Percentiles rank a stretch among this genome's conserved stretches.
phyloP scores from a whole-genome alignment of 179 eudicot species.

The Carnegiea gigantea region DNA sequence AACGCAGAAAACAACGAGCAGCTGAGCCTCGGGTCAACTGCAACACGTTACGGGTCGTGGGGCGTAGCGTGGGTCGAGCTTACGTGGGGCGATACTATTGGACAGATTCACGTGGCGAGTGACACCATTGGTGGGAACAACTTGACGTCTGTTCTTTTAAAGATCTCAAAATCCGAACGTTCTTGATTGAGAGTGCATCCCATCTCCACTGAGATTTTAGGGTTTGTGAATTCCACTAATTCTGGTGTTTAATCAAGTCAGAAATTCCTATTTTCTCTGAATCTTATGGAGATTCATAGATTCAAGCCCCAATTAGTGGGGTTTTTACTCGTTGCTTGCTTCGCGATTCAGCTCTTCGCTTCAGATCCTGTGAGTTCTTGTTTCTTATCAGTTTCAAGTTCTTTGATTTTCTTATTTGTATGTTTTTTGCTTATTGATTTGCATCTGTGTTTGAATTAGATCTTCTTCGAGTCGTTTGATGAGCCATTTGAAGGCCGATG shows the following conservation, averaged over 20 bases:
- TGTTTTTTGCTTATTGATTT: slow-evolving; percentile 5
- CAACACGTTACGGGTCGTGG: slow-evolving; percentile 6
- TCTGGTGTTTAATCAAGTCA: not conserved
- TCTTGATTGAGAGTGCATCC: not conserved
- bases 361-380: slow-evolving; percentile 33
- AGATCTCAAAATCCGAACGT: slow-evolving; percentile 20
- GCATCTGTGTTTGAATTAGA: slow-evolving; percentile 34
- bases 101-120: slow-evolving; percentile 31
- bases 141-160: slow-evolving; percentile 18
- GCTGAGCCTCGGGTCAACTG: slow-evolving; percentile 9
- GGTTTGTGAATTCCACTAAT: not conserved
- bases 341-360: slow-evolving; percentile 48
- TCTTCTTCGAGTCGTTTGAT: slow-evolving; percentile 77
- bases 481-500: slow-evolving; percentile 76
- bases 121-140: slow-evolving; percentile 45
- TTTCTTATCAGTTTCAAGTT: not conserved
- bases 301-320: slow-evolving; percentile 29
- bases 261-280: not conserved
- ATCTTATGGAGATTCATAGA: slow-evolving; percentile 38
- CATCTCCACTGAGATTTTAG: not conserved
- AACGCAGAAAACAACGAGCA: not conserved
- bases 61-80: not conserved
- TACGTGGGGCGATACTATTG: slow-evolving; percentile 38
- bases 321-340: slow-evolving; percentile 39
- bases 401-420: not conserved